Conservation (phyloP, 2,329 filamentous ascomycete genomes). For the Calonectria pseudoturangicola region DNA sequence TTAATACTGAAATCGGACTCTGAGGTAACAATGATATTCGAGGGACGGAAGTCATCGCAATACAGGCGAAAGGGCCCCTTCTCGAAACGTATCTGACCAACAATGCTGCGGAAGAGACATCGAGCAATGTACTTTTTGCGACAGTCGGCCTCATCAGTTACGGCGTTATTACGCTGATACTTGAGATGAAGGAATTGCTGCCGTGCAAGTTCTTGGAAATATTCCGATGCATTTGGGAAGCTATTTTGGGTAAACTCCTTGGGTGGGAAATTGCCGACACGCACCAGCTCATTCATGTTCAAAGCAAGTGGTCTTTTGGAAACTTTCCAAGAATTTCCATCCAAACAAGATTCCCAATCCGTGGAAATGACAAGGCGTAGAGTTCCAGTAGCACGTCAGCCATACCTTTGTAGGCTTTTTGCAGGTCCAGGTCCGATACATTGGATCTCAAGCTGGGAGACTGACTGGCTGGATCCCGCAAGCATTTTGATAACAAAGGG, state of each 20-base stretch:
- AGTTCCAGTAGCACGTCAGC: neutral
- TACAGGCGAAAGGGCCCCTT: neutral
- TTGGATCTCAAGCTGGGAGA: neutral
- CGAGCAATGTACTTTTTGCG: constrained; percentile 3
- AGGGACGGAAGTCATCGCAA: neutral
- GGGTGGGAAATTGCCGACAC: neutral
- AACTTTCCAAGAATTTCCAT: neutral
- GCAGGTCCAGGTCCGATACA: neutral
- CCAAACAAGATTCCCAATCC: neutral
- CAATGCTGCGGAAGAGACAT: neutral
- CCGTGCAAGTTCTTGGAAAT: neutral
- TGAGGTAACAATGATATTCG: neutral
- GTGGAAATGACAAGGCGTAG: neutral
- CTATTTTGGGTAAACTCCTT: neutral
- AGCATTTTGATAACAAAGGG: neutral
- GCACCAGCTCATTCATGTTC: constrained; percentile 1
- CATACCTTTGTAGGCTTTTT: neutral
- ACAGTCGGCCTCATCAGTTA: neutral
- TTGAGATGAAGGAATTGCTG: neutral
- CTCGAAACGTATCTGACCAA: neutral
- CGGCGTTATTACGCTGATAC: neutral
- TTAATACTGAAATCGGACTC: neutral
- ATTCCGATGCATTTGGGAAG: neutral
- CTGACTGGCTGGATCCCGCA: neutral
- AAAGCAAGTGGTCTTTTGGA: neutral